Evolutionary conservation across 306 rosid genomes (phyloP).

Genomic region (Vachellia collinsii): DNA sequence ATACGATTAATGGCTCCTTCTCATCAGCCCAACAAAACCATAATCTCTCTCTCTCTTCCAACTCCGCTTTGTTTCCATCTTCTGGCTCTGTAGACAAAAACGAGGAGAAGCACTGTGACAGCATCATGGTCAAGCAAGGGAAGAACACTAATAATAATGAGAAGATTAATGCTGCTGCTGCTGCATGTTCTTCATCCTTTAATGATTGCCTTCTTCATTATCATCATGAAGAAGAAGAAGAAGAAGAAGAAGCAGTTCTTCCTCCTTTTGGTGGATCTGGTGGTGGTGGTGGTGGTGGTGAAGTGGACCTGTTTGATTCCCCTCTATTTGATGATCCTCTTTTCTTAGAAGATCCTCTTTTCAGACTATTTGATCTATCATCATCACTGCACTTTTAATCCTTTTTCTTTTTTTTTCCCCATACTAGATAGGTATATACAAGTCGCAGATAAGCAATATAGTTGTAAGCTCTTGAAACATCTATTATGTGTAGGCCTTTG

Average conservation of each 20-base stretch:
- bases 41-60: conserved; percentile 30
- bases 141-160: not conserved
- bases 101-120: not conserved
- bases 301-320: not conserved
- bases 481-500: too few species aligned
- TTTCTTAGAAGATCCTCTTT: not conserved
- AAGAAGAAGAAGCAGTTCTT: not conserved
- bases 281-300: not conserved
- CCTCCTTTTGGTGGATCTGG: not conserved
- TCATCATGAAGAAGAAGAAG: not conserved
- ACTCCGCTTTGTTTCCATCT: not conserved
- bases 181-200: not conserved
- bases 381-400: too few species aligned
- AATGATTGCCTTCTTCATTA: not conserved
- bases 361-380: not conserved
- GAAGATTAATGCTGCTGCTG: not conserved
- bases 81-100: not conserved
- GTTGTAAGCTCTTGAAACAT: not conserved
- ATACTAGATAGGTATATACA: not conserved
- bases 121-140: not conserved
- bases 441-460: not conserved
- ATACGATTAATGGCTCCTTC: not conserved
- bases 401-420: not conserved
- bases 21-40: not conserved
- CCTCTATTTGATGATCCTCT: not conserved